Evolutionary conservation across 495 filamentous ascomycete species (phyloP).

Genomic region (Xylaria longipes): DNA sequence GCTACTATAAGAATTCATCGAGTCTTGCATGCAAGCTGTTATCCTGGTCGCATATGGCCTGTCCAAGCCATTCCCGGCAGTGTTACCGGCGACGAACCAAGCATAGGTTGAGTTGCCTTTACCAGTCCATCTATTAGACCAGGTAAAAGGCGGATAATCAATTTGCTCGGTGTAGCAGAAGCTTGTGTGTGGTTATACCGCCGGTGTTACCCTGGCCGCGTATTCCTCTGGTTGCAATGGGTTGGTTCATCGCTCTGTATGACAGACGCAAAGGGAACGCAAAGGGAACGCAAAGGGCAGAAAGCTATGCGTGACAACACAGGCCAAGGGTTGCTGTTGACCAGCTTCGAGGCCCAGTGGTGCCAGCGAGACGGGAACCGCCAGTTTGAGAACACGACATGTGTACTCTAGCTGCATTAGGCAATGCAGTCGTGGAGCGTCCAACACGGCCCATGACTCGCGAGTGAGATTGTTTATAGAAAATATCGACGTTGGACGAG

Average conservation of each 20-base stretch:
- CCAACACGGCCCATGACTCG: slow-evolving; percentile 18
- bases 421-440: slow-evolving; percentile 17
- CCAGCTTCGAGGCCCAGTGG: slow-evolving; percentile 20
- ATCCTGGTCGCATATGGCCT: not conserved
- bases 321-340: slow-evolving; percentile 2
- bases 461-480: slow-evolving; percentile 3
- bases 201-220: not conserved
- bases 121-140: not conserved
- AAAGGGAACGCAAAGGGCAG: not conserved
- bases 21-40: not conserved
- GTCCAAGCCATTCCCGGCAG: not conserved
- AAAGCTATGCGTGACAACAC: slow-evolving; percentile 2
- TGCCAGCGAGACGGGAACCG: slow-evolving; percentile 26
- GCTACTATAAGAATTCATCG: not conserved
- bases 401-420: slow-evolving; percentile 24
- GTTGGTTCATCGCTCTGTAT: not conserved
- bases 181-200: not conserved
- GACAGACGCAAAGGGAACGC: not conserved
- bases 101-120: not conserved
- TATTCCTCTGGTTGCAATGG: not conserved
- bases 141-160: not conserved
- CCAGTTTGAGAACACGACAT: slow-evolving; percentile 21
- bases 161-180: not conserved
- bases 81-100: not conserved
- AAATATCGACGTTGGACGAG: slow-evolving; percentile 13